Conservation (phyloP, 345 rosid genomes). For the Turnera subulata region DNA sequence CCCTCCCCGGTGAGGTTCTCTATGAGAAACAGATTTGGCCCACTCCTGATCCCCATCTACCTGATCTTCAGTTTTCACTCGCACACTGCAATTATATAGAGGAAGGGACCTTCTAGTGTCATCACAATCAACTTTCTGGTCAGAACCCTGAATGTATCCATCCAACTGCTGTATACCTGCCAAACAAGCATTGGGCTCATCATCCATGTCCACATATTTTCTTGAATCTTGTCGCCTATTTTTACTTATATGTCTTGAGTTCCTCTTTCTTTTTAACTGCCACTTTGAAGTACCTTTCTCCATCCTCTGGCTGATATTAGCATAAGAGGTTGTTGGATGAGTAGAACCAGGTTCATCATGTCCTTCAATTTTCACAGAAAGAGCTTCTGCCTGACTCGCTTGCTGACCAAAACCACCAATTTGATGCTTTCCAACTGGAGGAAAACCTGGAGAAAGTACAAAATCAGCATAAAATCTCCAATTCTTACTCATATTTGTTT, state of each 20-base stretch:
- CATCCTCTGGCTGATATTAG: constrained; percentile 42
- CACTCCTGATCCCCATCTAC: constrained; percentile 29
- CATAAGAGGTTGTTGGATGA: constrained; percentile 27
- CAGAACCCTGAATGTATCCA: constrained; percentile 32
- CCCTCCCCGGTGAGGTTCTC: constrained; percentile 32
- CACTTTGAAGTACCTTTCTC: constrained; percentile 77
- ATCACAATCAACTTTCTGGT: constrained; percentile 33
- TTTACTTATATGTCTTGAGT: constrained; percentile 68
- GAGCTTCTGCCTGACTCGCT: constrained; percentile 42
- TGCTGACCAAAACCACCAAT: constrained; percentile 42
- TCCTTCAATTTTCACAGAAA: constrained; percentile 36
- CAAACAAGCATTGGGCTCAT: constrained; percentile 33
- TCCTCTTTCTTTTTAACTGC: constrained; percentile 94
- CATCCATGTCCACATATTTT: constrained; percentile 43
- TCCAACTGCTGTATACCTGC: constrained; percentile 28
- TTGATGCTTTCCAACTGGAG: constrained; percentile 33
- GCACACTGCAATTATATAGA: constrained; percentile 10
- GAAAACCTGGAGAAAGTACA: constrained; percentile 15
- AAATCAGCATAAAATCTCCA: neutral
- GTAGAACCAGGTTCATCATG: constrained; percentile 41
- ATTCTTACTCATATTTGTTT: no score
- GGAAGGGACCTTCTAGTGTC: constrained; percentile 19
- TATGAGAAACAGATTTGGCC: constrained; percentile 30
- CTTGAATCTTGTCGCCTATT: constrained; percentile 52
- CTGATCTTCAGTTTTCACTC: constrained; percentile 26